Conservation (phyloP, 352 stramenopile genomes). For the Globisporangium recalcitrans region DNA sequence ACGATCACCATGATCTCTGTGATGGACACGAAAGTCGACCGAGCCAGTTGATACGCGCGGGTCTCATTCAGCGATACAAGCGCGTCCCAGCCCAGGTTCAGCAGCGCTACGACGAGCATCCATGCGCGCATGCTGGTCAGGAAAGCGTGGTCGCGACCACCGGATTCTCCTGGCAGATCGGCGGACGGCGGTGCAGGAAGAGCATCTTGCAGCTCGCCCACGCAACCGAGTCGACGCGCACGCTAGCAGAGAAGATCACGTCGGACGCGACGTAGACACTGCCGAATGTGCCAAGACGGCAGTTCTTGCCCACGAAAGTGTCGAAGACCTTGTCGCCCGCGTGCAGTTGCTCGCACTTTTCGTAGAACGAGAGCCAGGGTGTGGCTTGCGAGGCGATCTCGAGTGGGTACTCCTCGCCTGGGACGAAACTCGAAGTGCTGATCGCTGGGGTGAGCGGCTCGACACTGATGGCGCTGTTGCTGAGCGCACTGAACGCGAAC, state of each 20-base stretch:
- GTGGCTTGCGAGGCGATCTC: constrained; percentile 7
- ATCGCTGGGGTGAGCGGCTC: constrained; percentile 14
- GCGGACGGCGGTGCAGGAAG: constrained; percentile 39
- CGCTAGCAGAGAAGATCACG: constrained; percentile 33
- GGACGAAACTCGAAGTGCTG: constrained; percentile 15
- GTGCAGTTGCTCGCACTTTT: constrained; percentile 24
- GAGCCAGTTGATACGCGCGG: constrained; percentile 36
- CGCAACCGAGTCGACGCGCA: constrained; percentile 45
- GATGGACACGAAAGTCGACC: constrained; percentile 33
- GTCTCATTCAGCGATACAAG: constrained; percentile 27
- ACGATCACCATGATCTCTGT: constrained; percentile 34
- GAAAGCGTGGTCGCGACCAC: constrained; percentile 21
- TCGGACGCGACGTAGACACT: constrained; percentile 19
- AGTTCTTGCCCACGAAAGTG: constrained; percentile 21
- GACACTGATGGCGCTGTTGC: constrained; percentile 7
- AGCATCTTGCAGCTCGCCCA: constrained; percentile 57
- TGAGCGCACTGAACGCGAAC: constrained; percentile 20
- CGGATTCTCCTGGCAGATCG: constrained; percentile 46
- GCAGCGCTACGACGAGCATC: constrained; percentile 38
- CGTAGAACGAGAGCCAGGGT: constrained; percentile 29
- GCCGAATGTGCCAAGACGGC: constrained; percentile 17
- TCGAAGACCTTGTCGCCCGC: constrained; percentile 6
- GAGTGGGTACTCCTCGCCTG: constrained; percentile 16
- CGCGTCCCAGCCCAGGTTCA: constrained; percentile 35
- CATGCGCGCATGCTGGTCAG: constrained; percentile 38